phyloP scores from a whole-genome alignment of 805 yeast species.

The Yarrowia phangngaensis region DNA sequence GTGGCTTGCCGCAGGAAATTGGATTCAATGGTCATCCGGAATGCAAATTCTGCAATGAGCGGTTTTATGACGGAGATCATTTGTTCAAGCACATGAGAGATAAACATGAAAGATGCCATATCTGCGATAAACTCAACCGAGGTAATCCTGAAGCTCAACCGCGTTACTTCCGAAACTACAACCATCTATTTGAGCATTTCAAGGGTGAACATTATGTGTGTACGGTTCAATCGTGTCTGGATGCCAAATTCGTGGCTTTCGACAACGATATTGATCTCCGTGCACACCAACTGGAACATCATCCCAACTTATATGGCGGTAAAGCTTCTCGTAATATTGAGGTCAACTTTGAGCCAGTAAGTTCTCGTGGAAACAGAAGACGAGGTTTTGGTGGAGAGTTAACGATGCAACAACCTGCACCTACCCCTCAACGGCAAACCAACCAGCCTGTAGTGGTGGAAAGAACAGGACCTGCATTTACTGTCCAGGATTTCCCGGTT shows the following conservation, averaged over 20 bases:
- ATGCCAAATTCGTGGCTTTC: slow-evolving; percentile 87
- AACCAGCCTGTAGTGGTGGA: slow-evolving; percentile 23
- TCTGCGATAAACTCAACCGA: slow-evolving; percentile 61
- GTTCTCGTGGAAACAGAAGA: slow-evolving; percentile 30
- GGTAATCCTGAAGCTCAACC: slow-evolving; percentile 51
- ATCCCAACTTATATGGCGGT: slow-evolving; percentile 54
- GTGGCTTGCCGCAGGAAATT: slow-evolving; percentile 55
- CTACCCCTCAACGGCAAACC: slow-evolving; percentile 4
- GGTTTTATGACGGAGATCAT: slow-evolving; percentile 89
- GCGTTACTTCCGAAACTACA: slow-evolving; percentile 74
- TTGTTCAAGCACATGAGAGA: slow-evolving; percentile 75
- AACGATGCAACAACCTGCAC: slow-evolving; percentile 45
- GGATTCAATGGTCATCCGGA: slow-evolving; percentile 88
- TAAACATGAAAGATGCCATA: slow-evolving; percentile 80
- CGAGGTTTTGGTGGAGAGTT: slow-evolving; percentile 56
- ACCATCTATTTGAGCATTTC: slow-evolving; percentile 72
- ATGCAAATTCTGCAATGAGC: slow-evolving; percentile 73
- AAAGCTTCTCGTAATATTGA: slow-evolving; percentile 15
- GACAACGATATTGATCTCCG: slow-evolving; percentile 78
- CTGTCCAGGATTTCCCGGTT: slow-evolving; percentile 32
- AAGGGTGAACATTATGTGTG: slow-evolving; percentile 70
- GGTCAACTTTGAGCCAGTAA: slow-evolving; percentile 2
- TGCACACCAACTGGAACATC: slow-evolving; percentile 84
- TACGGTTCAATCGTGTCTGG: slow-evolving; percentile 70
- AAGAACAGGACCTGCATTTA: slow-evolving; percentile 15